Evolutionary conservation across 805 yeast species (phyloP).

Genomic region (Metschnikowia bowlesiae): DNA sequence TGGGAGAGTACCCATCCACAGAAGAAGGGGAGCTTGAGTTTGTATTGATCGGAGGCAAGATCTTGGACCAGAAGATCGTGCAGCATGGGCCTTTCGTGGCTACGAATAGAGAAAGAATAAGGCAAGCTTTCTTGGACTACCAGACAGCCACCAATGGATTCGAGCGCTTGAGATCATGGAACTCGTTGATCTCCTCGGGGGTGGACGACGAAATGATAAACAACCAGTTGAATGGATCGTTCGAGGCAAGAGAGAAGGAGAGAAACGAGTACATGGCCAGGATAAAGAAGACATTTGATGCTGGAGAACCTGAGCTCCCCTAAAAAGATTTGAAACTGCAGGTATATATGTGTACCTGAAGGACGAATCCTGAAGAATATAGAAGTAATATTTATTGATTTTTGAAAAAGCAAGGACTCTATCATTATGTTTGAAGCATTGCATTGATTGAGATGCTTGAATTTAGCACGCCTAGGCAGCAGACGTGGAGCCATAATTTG

Average conservation of each 20-base stretch:
- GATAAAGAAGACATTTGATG: constrained; percentile 2
- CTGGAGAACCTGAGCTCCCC: constrained; percentile 1
- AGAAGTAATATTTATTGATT: not conserved
- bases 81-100: constrained; percentile 98
- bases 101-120: constrained; percentile 58
- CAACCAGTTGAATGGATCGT: constrained; percentile 32
- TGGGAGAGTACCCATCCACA: constrained; percentile 41
- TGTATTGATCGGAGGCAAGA: constrained; percentile 70
- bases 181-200: constrained; percentile 41
- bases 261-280: constrained; percentile 10
- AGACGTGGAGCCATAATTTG: constrained; percentile 9
- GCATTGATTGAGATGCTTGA: not conserved
- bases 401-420: not conserved
- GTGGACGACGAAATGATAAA: constrained; percentile 41
- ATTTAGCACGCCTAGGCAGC: not conserved
- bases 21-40: constrained; percentile 49
- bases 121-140: constrained; percentile 68
- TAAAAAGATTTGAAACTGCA: not conserved
- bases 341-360: not conserved
- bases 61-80: constrained; percentile 67
- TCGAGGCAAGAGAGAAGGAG: constrained; percentile 27
- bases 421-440: not conserved
- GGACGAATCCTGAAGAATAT: not conserved
- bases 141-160: constrained; percentile 67
- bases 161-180: constrained; percentile 62